These are phyloP conservation scores for Didymella exigua DNA, from an alignment of 2,329 filamentous ascomycete species.

Conservation along the genomic window DNA sequence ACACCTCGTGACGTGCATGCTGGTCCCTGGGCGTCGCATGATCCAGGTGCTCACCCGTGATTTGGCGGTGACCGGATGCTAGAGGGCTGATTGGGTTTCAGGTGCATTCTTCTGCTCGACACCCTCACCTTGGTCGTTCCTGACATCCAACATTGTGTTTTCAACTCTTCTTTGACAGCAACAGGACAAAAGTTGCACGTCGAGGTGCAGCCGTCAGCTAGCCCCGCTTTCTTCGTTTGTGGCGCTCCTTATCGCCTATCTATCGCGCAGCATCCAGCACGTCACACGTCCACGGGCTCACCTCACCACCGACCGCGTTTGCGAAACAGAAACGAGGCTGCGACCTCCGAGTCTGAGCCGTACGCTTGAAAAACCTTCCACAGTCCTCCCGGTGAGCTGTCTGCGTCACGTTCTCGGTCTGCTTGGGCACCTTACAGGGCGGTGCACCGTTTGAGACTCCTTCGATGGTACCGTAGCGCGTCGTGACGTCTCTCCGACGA, in stretches of 20 bases:
- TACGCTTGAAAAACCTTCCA: neutral
- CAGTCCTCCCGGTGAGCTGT: slow-evolving; percentile 4
- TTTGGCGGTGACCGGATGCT: slow-evolving; percentile 2
- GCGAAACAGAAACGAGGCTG: slow-evolving; percentile 15
- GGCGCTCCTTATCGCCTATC: slow-evolving; percentile 29
- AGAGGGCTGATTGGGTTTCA: neutral
- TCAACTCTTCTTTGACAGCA: neutral
- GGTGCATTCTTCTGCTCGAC: neutral
- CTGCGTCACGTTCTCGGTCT: neutral
- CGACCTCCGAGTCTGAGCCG: slow-evolving; percentile 2
- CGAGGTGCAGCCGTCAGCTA: slow-evolving; percentile 12
- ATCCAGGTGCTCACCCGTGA: slow-evolving; percentile 18
- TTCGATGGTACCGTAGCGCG: neutral
- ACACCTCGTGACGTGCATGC: slow-evolving; percentile 29
- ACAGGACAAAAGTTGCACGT: neutral
- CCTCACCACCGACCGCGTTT: slow-evolving; percentile 14
- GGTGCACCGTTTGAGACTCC: neutral
- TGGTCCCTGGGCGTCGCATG: slow-evolving; percentile 21
- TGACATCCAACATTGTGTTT: neutral
- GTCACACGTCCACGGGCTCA: slow-evolving; percentile 27
- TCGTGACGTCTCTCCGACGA: slow-evolving; percentile 11
- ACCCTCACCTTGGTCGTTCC: neutral
- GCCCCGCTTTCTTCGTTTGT: slow-evolving; percentile 27
- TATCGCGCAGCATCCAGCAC: slow-evolving; percentile 28
- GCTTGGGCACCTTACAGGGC: neutral